Evolutionary conservation across 352 stramenopile species (phyloP).

Genomic region (Phytophthora agathidicida): DNA sequence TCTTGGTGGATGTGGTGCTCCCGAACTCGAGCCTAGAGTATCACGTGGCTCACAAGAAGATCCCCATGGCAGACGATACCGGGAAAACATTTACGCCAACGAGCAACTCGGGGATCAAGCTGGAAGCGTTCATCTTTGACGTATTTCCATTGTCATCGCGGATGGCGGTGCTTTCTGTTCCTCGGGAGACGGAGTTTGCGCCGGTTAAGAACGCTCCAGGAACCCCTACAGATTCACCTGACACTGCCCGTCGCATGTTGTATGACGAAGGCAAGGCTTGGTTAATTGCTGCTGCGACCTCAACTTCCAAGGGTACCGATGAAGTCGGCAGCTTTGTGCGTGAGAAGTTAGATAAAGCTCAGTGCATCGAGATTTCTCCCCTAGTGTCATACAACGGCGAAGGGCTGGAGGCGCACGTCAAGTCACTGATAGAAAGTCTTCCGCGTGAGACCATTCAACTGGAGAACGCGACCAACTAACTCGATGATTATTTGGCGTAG

Average conservation of each 20-base stretch:
- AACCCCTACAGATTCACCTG: slow-evolving; percentile 77
- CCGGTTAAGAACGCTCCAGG: slow-evolving; percentile 93
- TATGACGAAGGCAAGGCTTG: slow-evolving; percentile 68
- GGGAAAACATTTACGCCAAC: slow-evolving; percentile 81
- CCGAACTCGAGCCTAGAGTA: slow-evolving; percentile 85
- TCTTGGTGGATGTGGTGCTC: slow-evolving; percentile 89
- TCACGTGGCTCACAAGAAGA: slow-evolving; percentile 98
- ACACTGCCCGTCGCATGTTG: slow-evolving; percentile 83
- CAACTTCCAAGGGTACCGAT: slow-evolving; percentile 22
- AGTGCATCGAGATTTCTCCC: slow-evolving; percentile 81
- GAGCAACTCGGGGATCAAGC: slow-evolving; percentile 95
- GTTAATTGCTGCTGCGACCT: slow-evolving; percentile 54
- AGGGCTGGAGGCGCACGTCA: slow-evolving; percentile 53
- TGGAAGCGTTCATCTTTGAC: slow-evolving; percentile 99
- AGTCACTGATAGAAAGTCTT: slow-evolving; percentile 27
- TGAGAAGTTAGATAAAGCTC: slow-evolving; percentile 42
- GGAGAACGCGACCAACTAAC: slow-evolving; percentile 53
- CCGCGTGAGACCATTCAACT: slow-evolving; percentile 43
- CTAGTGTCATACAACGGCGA: slow-evolving; percentile 90
- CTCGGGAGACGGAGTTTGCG: slow-evolving; percentile 92
- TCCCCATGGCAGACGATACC: slow-evolving; percentile 89
- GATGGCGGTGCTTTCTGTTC: slow-evolving; percentile 95
- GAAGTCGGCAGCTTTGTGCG: slow-evolving; percentile 36
- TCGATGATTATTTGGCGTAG: slow-evolving; percentile 37
- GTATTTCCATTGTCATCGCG: slow-evolving; percentile 93